phyloP scores from a whole-genome alignment of 805 yeast species.

The Zygosaccharomyces siamensis region DNA sequence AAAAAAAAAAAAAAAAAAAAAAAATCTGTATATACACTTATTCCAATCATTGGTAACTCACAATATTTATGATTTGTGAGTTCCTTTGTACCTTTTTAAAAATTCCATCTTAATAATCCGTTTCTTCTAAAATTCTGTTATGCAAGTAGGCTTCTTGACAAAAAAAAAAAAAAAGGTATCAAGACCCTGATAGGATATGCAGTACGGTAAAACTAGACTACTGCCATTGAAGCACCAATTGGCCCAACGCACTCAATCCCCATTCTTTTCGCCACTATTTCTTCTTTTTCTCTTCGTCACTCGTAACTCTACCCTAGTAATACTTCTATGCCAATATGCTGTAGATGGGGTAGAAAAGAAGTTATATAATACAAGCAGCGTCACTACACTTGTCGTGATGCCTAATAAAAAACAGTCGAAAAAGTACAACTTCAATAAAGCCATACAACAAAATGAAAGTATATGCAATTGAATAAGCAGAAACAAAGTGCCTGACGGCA shows the following conservation, averaged over 20 bases:
- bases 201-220: neutral
- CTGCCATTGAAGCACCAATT: neutral
- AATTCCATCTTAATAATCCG: neutral
- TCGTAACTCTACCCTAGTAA: neutral
- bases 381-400: neutral
- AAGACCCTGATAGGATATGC: neutral
- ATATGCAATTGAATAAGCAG: constrained; percentile 3
- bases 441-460: neutral
- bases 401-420: neutral
- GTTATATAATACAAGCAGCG: constrained; percentile 4
- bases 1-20: neutral
- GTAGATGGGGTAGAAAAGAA: neutral
- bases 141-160: neutral
- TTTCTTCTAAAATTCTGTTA: neutral
- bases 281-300: neutral
- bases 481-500: neutral
- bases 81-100: neutral
- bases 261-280: neutral
- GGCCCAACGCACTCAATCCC: no score
- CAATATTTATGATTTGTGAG: neutral
- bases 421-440: neutral
- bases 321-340: neutral
- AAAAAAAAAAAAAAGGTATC: neutral
- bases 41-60: neutral
- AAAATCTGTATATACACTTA: constrained; percentile 1